A percentile compares a stretch with the other conserved stretches of the same genome.
These are phyloP conservation scores for Metschnikowia kunwiensis DNA, from an alignment of 805 yeast genomes.

Conservation along the genomic window DNA sequence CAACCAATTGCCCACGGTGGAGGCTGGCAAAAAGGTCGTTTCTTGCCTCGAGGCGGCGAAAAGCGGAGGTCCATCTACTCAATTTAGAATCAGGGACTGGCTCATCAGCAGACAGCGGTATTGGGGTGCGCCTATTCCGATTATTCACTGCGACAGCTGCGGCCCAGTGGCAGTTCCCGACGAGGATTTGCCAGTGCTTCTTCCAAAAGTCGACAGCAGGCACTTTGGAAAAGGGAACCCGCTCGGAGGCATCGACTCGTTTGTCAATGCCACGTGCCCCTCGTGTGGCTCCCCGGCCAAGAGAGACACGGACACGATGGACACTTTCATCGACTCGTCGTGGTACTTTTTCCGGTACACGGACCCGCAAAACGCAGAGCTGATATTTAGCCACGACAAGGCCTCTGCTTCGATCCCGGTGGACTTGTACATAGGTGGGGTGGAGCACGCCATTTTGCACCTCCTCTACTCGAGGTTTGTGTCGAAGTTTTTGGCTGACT, in stretches of 20 bases:
- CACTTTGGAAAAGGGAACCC: constrained; percentile 62
- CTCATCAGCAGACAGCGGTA: constrained; percentile 88
- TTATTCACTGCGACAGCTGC: constrained; percentile 79
- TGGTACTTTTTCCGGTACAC: constrained; percentile 90
- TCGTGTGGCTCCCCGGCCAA: constrained; percentile 68
- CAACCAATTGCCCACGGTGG: constrained; percentile 45
- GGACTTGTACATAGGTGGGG: constrained; percentile 89
- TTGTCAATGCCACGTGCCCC: constrained; percentile 77
- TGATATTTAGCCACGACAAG: constrained; percentile 51
- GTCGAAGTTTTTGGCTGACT: constrained; percentile 68
- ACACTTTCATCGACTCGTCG: constrained; percentile 95
- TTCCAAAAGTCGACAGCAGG: constrained; percentile 61
- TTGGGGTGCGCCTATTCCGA: constrained; percentile 99
- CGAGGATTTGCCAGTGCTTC: constrained; percentile 71
- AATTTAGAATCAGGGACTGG: constrained; percentile 85
- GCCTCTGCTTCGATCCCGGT: constrained; percentile 69
- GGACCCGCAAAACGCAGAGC: constrained; percentile 60
- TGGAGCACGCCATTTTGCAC: constrained; percentile 95
- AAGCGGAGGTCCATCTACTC: constrained; percentile 48
- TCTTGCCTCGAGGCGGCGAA: constrained; percentile 35
- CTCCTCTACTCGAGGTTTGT: constrained; percentile 82
- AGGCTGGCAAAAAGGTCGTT: constrained; percentile 52
- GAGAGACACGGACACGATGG: constrained; percentile 98
- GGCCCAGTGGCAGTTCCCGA: constrained; percentile 95
- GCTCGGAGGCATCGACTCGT: constrained; percentile 60